A percentile compares a stretch with the other conserved stretches of the same genome.
These are phyloP conservation scores for Penicillium sp. DNA, from an alignment of 2,329 filamentous ascomycete species.

Conservation along the genomic window DNA sequence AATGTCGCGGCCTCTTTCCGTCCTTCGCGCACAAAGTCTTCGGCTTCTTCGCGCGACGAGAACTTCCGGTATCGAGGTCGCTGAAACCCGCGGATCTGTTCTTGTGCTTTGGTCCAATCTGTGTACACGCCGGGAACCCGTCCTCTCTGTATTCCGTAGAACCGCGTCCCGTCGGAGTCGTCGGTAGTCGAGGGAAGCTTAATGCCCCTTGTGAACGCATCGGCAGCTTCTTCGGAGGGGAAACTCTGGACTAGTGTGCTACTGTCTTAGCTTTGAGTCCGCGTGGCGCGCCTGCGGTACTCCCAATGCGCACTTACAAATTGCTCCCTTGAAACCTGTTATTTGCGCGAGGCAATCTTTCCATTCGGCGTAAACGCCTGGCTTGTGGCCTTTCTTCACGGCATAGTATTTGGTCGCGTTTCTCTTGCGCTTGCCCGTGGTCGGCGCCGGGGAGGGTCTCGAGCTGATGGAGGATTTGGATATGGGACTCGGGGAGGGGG, in stretches of 20 bases:
- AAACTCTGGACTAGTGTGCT: constrained; percentile 75
- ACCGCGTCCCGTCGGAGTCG: constrained; percentile 49
- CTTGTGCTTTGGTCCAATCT: constrained; percentile 68
- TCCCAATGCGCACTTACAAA: constrained; percentile 58
- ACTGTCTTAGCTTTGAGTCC: background rate
- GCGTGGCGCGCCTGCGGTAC: background rate
- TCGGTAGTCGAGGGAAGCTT: constrained; percentile 43
- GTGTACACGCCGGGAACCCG: constrained; percentile 63
- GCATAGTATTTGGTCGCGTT: constrained; percentile 63
- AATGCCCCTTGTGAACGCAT: constrained; percentile 70
- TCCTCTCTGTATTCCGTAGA: constrained; percentile 63
- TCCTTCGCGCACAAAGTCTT: constrained; percentile 67
- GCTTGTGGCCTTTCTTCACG: constrained; percentile 60
- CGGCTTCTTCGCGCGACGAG: constrained; percentile 68
- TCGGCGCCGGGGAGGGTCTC: constrained; percentile 32
- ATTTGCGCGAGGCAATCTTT: constrained; percentile 63
- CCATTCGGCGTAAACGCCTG: constrained; percentile 67
- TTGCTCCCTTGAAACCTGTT: constrained; percentile 64
- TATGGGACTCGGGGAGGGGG: constrained; percentile 39
- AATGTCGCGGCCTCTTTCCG: constrained; percentile 29
- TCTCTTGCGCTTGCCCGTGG: constrained; percentile 59
- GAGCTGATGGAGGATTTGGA: constrained; percentile 28
- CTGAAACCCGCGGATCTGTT: constrained; percentile 73
- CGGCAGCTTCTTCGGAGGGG: constrained; percentile 70
- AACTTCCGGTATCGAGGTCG: constrained; percentile 71